phyloP scores from a whole-genome alignment of 202 grass and related monocot genomes.

The Zizania palustris region DNA sequence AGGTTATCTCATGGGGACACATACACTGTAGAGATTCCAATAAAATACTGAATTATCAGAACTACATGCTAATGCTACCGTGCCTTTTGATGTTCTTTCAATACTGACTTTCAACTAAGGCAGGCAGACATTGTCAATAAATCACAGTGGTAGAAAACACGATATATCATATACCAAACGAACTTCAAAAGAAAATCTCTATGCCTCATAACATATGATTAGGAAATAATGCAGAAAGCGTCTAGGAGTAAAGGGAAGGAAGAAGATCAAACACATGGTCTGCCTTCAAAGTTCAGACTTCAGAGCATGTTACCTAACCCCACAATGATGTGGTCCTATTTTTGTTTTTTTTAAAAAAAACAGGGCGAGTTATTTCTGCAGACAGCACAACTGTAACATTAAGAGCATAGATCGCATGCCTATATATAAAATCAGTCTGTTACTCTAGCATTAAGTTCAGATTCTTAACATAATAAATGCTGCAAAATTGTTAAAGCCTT shows the following conservation, averaged over 20 bases:
- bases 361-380: slow-evolving; percentile 18
- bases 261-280: slow-evolving; percentile 8
- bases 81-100: not conserved
- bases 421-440: slow-evolving; percentile 15
- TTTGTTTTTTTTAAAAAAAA: slow-evolving; percentile 38
- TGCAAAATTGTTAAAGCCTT: slow-evolving; percentile 9
- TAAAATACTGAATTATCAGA: not conserved
- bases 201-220: not conserved
- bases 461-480: slow-evolving; percentile 23
- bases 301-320: slow-evolving; percentile 37
- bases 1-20: not conserved
- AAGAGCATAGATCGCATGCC: slow-evolving; percentile 1
- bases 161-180: not conserved
- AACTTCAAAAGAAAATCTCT: not conserved
- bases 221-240: too few relatives aligned
- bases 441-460: slow-evolving; percentile 26
- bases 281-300: slow-evolving; percentile 38
- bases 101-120: not conserved
- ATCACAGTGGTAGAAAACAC: slow-evolving; percentile 3
- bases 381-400: slow-evolving; percentile 26
- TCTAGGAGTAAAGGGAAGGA: slow-evolving; percentile 36
- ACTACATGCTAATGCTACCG: not conserved
- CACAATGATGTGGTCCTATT: slow-evolving; percentile 29
- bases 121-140: not conserved
- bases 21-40: not conserved